A percentile compares a stretch with the other conserved stretches of the same genome.
These are phyloP conservation scores for Botrytis fragariae DNA, from an alignment of 2,329 filamentous ascomycete species.

Conservation along the genomic window DNA sequence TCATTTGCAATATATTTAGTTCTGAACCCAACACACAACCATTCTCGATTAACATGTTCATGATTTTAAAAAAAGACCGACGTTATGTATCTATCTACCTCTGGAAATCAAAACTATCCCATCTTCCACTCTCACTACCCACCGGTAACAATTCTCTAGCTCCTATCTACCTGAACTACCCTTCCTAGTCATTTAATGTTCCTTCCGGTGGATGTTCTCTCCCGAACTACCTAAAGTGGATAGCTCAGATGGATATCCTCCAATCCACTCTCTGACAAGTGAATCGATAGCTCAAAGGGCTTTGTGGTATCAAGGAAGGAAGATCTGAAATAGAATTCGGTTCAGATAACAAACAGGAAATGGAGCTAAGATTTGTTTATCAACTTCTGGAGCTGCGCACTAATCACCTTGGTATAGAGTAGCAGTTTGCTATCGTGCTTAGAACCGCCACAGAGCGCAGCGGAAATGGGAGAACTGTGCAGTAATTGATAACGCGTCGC, in stretches of 20 bases:
- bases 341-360: neutral
- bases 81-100: neutral
- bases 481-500: neutral
- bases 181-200: neutral
- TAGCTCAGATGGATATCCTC: neutral
- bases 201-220: neutral
- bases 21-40: neutral
- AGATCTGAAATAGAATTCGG: neutral
- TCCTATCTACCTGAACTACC: neutral
- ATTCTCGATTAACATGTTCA: neutral
- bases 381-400: neutral
- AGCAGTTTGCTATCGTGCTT: neutral
- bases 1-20: neutral
- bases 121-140: neutral
- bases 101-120: neutral
- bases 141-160: neutral
- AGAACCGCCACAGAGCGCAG: neutral
- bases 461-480: neutral
- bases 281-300: neutral
- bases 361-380: neutral
- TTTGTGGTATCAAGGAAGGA: neutral
- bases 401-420: neutral
- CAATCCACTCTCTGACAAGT: neutral
- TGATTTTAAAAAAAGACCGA: neutral
- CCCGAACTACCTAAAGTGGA: neutral